These are phyloP conservation scores for Fusarium musae DNA, from an alignment of 2,329 filamentous ascomycete genomes.

Conservation along the genomic window DNA sequence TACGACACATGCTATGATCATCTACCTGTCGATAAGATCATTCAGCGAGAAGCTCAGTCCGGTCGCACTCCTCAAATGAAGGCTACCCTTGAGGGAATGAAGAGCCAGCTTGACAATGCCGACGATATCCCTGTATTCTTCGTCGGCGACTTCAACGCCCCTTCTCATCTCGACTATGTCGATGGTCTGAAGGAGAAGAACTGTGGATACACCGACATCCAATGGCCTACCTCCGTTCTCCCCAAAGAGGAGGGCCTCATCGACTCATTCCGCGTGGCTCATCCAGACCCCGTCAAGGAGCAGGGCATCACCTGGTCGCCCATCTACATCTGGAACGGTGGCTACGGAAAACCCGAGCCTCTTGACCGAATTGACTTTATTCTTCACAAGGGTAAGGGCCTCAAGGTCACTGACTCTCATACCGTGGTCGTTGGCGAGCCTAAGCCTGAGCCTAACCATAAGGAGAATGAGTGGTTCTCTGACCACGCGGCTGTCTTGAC, in stretches of 20 bases:
- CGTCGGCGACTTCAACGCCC: constrained; percentile 57
- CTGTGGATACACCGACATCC: constrained; percentile 50
- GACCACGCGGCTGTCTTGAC: constrained; percentile 53
- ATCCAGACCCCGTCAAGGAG: constrained; percentile 49
- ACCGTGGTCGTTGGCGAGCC: constrained; percentile 50
- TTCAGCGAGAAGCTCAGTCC: constrained; percentile 50
- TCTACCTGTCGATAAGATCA: constrained; percentile 48
- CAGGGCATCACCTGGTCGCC: constrained; percentile 56
- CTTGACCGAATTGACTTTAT: constrained; percentile 57
- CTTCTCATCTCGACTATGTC: constrained; percentile 56
- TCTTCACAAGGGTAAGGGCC: constrained; percentile 50
- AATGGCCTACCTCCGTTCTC: constrained; percentile 54
- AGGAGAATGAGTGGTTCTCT: constrained; percentile 55
- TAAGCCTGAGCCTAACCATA: constrained; percentile 47
- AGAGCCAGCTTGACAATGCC: constrained; percentile 44
- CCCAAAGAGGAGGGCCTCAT: constrained; percentile 50
- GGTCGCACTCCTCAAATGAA: constrained; percentile 53
- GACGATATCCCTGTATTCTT: constrained; percentile 51
- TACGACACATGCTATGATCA: constrained; percentile 56
- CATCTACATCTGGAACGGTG: constrained; percentile 49
- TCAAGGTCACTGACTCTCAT: constrained; percentile 48
- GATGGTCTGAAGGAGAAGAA: constrained; percentile 48
- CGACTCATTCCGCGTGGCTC: constrained; percentile 53
- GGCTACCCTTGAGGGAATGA: constrained; percentile 50
- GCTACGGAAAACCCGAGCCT: constrained; percentile 52